These are phyloP conservation scores for Ceratocystis cacaofunesta DNA, from an alignment of 2,329 filamentous ascomycete species.

Conservation along the genomic window DNA sequence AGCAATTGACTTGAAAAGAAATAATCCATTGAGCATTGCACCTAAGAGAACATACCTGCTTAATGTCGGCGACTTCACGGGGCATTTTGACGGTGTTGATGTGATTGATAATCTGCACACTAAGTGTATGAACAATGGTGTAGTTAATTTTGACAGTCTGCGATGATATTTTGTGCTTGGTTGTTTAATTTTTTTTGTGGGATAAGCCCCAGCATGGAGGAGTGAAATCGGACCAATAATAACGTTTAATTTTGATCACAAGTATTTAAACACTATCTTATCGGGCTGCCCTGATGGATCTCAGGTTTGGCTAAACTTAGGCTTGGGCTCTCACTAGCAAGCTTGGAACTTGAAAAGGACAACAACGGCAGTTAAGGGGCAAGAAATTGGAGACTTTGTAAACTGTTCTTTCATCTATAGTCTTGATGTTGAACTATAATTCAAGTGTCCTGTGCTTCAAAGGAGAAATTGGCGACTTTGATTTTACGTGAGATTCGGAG, in stretches of 20 bases:
- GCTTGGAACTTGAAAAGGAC: not conserved
- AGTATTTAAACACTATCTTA: slow-evolving; percentile 10
- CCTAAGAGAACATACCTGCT: slow-evolving; percentile 42
- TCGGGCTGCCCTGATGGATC: slow-evolving; percentile 16
- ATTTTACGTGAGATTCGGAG: no score
- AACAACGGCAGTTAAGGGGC: not conserved
- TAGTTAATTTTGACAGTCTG: slow-evolving; percentile 15
- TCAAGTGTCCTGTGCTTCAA: no score
- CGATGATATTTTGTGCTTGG: slow-evolving; percentile 16
- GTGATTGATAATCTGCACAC: slow-evolving; percentile 18
- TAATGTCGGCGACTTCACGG: slow-evolving; percentile 96
- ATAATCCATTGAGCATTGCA: not conserved
- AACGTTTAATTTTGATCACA: not conserved
- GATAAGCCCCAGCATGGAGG: slow-evolving; percentile 15
- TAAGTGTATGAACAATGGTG: slow-evolving; percentile 17
- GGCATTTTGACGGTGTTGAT: slow-evolving; percentile 58
- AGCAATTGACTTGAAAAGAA: slow-evolving; percentile 10
- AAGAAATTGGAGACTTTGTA: not conserved
- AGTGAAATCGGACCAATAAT: slow-evolving; percentile 13
- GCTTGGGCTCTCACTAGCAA: not conserved
- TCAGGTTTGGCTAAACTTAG: not conserved
- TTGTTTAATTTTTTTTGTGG: slow-evolving; percentile 17
- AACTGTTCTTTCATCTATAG: no score
- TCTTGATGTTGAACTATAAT: no score
- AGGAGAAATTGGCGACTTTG: no score